These are phyloP conservation scores for Aspergillus carbonarius DNA, from an alignment of 2,329 filamentous ascomycete genomes.

Conservation along the genomic window DNA sequence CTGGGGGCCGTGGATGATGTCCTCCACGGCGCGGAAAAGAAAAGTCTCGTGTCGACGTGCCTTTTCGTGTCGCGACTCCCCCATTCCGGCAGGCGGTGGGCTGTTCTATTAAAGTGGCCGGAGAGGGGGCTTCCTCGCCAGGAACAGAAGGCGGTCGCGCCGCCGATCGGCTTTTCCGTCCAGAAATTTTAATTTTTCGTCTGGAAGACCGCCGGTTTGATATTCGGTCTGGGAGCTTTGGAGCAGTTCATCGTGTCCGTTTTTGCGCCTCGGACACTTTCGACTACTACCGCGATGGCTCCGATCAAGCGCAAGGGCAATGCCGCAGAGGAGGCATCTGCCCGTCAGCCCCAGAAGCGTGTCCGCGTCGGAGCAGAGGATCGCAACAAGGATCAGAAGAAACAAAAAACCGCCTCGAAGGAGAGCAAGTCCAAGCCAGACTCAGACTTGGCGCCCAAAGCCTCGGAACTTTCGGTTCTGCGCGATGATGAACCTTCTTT, in stretches of 20 bases:
- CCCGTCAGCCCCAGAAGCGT: conserved; percentile 42
- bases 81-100: conserved; percentile 20
- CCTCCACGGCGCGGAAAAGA: conserved; percentile 15
- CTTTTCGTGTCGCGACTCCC: conserved; percentile 26
- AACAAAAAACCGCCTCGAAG: conserved; percentile 25
- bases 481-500: conserved; percentile 85
- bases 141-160: conserved; percentile 21
- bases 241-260: conserved; percentile 27
- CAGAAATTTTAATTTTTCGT: conserved; percentile 26
- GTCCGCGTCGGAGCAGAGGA: conserved; percentile 40
- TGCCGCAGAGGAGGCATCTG: conserved; percentile 34
- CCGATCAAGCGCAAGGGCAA: conserved; percentile 48
- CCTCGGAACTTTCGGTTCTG: conserved; percentile 46
- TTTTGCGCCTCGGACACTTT: conserved; percentile 24
- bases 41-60: conserved; percentile 25
- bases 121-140: background rate
- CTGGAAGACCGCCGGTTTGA: conserved; percentile 11
- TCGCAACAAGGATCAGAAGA: conserved; percentile 35
- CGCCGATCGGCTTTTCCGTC: conserved; percentile 12
- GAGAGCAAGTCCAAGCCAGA: conserved; percentile 14
- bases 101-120: conserved; percentile 1
- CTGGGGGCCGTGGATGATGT: conserved; percentile 11
- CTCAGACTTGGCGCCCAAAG: conserved; percentile 25
- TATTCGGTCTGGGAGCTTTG: conserved; percentile 20
- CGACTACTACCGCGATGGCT: conserved; percentile 38